Evolutionary conservation across 2,329 filamentous ascomycete genomes (phyloP).

Genomic region (Arthrobotrys iridis): DNA sequence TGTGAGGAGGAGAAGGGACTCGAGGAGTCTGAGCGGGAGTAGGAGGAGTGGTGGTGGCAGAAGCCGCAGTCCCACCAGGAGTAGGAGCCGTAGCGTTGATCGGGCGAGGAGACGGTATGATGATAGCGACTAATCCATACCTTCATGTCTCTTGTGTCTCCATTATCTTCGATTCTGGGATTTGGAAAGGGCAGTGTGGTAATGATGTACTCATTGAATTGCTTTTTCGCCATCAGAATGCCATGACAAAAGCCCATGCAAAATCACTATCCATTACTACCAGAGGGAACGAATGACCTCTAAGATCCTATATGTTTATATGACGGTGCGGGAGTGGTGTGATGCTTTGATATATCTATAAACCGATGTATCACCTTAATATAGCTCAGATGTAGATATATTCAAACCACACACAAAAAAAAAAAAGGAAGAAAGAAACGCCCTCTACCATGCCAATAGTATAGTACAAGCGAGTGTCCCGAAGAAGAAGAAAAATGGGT

Average conservation of each 20-base stretch:
- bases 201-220: not conserved
- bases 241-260: not conserved
- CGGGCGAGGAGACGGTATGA: constrained; percentile 36
- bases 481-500: constrained; percentile 19
- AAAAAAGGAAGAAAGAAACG: constrained; percentile 6
- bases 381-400: not conserved
- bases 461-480: constrained; percentile 43
- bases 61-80: no score
- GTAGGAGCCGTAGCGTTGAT: constrained; percentile 38
- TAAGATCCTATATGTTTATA: no score
- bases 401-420: no score
- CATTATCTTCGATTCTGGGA: not conserved
- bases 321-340: no score
- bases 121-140: constrained; percentile 45
- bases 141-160: not conserved
- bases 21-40: constrained; percentile 26
- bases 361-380: no score
- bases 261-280: no score
- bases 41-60: constrained; percentile 10
- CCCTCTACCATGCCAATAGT: constrained; percentile 43
- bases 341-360: no score
- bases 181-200: not conserved
- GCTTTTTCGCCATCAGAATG: constrained; percentile 1
- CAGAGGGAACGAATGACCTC: no score
- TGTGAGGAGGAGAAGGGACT: constrained; percentile 31